Conservation (phyloP, 2,329 filamentous ascomycete genomes). For the Colletotrichum noveboracense region DNA sequence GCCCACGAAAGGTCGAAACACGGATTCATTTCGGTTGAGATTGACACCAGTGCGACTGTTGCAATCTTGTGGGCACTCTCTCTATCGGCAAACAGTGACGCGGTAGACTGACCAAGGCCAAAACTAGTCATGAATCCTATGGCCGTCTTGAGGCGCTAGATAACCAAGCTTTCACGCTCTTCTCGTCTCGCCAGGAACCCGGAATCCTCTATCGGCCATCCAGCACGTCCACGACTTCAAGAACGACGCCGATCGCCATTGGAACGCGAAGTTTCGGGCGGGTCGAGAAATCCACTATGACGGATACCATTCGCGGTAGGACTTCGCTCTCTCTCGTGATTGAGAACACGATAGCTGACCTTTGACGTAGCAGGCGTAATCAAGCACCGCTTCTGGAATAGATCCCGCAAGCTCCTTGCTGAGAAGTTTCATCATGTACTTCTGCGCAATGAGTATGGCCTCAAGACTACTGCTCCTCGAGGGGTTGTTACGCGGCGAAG, state of each 20-base stretch:
- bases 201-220: background rate
- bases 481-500: background rate
- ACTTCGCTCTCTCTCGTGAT: background rate
- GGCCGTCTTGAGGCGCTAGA: background rate
- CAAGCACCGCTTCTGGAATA: background rate
- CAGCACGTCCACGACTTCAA: background rate
- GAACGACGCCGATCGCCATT: background rate
- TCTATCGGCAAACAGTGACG: background rate
- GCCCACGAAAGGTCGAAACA: fast-evolving
- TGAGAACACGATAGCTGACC: background rate
- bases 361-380: background rate
- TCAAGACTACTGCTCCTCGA: background rate
- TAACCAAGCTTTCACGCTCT: background rate
- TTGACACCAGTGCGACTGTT: too few species aligned
- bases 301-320: background rate
- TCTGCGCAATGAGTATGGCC: background rate
- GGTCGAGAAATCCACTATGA: background rate
- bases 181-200: background rate
- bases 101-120: background rate
- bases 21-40: fast-evolving
- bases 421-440: background rate
- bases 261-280: background rate
- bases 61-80: background rate
- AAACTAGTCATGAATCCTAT: background rate
- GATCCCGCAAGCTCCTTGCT: background rate